Conservation (phyloP, 2,329 filamentous ascomycete species). For the Stachybotrys chlorohalonatus region DNA sequence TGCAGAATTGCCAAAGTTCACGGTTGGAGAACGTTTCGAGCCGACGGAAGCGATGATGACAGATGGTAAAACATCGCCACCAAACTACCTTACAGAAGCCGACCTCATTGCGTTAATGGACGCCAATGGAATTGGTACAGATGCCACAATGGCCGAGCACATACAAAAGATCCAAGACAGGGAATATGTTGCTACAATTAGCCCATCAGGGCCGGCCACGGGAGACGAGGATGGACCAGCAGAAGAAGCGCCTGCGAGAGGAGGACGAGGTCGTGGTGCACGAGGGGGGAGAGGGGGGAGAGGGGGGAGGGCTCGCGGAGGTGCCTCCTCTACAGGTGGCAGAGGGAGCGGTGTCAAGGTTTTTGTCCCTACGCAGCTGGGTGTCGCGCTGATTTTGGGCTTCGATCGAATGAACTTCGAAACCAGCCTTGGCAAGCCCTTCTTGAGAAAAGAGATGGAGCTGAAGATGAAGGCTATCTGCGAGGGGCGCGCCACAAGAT, state of each 20-base stretch:
- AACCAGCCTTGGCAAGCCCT: constrained; percentile 88
- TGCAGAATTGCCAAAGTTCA: constrained; percentile 70
- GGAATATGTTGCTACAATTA: constrained; percentile 67
- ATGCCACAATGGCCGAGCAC: constrained; percentile 98
- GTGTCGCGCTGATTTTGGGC: constrained; percentile 84
- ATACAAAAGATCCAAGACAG: constrained; percentile 92
- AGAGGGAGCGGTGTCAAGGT: constrained; percentile 55
- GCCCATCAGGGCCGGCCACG: constrained; percentile 27
- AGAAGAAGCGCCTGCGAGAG: constrained; percentile 28
- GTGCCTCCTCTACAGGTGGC: constrained; percentile 31
- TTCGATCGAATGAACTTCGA: constrained; percentile 94
- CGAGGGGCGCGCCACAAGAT: constrained; percentile 68
- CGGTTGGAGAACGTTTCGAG: constrained; percentile 71
- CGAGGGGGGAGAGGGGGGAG: constrained; percentile 31
- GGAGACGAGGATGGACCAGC: constrained; percentile 28
- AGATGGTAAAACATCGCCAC: constrained; percentile 82
- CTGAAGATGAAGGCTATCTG: constrained; percentile 95
- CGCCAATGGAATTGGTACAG: constrained; percentile 94
- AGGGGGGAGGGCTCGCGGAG: constrained; percentile 26
- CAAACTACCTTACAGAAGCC: constrained; percentile 84
- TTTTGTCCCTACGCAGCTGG: constrained; percentile 87
- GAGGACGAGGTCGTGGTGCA: constrained; percentile 40
- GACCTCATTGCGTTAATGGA: constrained; percentile 97
- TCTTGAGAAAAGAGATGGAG: constrained; percentile 96
- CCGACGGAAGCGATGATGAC: constrained; percentile 82